Conservation (phyloP, 164 flowering plant genomes). For the Saururus chinensis region DNA sequence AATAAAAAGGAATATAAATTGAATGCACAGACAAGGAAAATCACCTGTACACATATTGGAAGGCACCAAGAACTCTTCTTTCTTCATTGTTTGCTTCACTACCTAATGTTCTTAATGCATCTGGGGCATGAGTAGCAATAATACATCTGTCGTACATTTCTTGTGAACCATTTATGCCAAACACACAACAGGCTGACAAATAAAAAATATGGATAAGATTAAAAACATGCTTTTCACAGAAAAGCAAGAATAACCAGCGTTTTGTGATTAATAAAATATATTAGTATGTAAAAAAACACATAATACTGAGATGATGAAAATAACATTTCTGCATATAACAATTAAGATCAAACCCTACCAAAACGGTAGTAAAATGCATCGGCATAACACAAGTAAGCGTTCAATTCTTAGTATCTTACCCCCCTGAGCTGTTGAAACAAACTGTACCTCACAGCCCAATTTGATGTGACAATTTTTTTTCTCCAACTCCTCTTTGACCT, state of each 20-base stretch:
- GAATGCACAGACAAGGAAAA: background rate
- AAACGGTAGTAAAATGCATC: background rate
- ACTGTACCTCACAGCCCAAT: slow-evolving; percentile 43
- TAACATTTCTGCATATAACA: too few relatives aligned
- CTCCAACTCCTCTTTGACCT: slow-evolving; percentile 62
- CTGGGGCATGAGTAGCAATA: slow-evolving; percentile 73
- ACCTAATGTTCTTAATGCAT: slow-evolving; percentile 57
- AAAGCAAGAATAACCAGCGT: slow-evolving; percentile 46
- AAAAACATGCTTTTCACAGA: slow-evolving; percentile 13
- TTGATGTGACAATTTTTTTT: slow-evolving; percentile 50
- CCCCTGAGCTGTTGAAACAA: slow-evolving; percentile 40
- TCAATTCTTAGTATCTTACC: slow-evolving; percentile 26
- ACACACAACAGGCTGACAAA: slow-evolving; percentile 51
- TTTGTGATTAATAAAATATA: background rate
- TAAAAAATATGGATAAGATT: background rate
- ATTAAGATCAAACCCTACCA: background rate
- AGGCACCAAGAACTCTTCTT: slow-evolving; percentile 72
- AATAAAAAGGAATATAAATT: too few relatives aligned
- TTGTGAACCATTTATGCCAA: slow-evolving; percentile 35
- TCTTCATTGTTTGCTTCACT: slow-evolving; percentile 65
- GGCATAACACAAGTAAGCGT: background rate
- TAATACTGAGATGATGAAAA: too few relatives aligned
- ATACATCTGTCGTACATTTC: slow-evolving; percentile 52
- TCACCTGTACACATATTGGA: slow-evolving; percentile 79
- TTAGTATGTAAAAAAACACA: background rate